phyloP scores from a whole-genome alignment of 2,329 filamentous ascomycete genomes.

The Colletotrichum neosansevieriae region DNA sequence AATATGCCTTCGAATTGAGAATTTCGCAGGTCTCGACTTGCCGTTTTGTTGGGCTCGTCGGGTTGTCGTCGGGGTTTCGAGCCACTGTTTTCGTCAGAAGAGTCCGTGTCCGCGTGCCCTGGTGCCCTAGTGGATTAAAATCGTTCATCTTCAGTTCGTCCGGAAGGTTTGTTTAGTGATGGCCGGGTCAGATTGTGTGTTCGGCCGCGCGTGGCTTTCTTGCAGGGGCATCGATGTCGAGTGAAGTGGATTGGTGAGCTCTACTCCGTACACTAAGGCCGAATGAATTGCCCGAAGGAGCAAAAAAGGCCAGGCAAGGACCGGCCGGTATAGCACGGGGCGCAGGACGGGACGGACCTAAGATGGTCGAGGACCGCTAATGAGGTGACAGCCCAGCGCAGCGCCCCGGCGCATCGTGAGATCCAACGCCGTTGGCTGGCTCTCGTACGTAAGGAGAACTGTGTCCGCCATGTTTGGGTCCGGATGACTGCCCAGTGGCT shows the following conservation, averaged over 20 bases:
- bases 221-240: neutral
- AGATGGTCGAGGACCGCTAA: conserved; percentile 15
- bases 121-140: too few relatives aligned
- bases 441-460: neutral
- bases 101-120: neutral
- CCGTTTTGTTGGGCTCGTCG: too few relatives aligned
- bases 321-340: conserved; percentile 7
- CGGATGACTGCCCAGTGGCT: conserved; percentile 10
- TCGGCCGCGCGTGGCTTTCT: neutral
- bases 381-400: conserved; percentile 7
- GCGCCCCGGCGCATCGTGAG: conserved; percentile 11
- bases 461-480: too few relatives aligned
- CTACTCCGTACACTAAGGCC: too few relatives aligned
- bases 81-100: neutral
- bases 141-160: neutral
- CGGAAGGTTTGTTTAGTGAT: neutral
- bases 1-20: neutral
- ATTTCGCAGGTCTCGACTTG: too few relatives aligned
- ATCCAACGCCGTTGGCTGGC: neutral
- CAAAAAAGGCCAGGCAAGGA: neutral
- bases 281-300: conserved; percentile 22
- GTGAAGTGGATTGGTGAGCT: neutral
- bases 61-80: conserved; percentile 12
- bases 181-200: neutral
- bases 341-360: conserved; percentile 24